Evolutionary conservation across 192 early-diverging fungal species (phyloP), one percentile per base, ranked within the genome.

Genomic region (Obelidium mucronatum): DNA sequence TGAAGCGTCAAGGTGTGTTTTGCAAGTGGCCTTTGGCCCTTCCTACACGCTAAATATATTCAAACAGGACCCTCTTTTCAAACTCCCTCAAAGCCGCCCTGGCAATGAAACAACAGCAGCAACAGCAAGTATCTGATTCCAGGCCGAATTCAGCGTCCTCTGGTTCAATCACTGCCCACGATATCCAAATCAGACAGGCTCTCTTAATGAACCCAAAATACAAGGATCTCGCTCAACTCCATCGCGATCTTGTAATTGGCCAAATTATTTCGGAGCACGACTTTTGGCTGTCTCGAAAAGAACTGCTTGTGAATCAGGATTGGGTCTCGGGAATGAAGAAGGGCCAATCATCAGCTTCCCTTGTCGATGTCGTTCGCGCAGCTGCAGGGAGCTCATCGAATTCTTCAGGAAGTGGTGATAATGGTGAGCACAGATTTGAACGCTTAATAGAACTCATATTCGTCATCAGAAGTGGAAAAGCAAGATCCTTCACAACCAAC

Each of bases 221-320:
- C 76, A 81, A 82, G 69, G 92, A 94, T 5, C 80, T 95, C 11
- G 81, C 85, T 24, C 82, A 80, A 42, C 81, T 97, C 11, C 94
- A 96, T 81, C 84, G 82, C 72, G 93, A 93, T 33, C 79, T 98
- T 53, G 94, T 97, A 3, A 76, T 93, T 6, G 80, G 87, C 0
- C 91, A 90, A 30, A 82, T 90, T n/a, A 83, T 98, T 2, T 80
- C 85, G 4, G 97, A 98, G 77, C 93, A 96, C 66, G 97, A 98
- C 65, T 98, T 98, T 68, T 98, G 97, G 97, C 89, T 91, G 61
- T 90, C 87, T 52, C 83, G 93, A n/a, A 86, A 92, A 77, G 88
- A 94, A 64, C 76, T 94, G 37, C 82, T 95, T 51, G 84, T 87
- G 70, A 93, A 93, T 70, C 90, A 95, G 70, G 84, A 86, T 1